Percentiles rank a stretch among this genome's conserved stretches.
These are phyloP conservation scores for Trebouxia gelatinosa DNA, from an alignment of 163 green algal genomes.

Conservation along the genomic window DNA sequence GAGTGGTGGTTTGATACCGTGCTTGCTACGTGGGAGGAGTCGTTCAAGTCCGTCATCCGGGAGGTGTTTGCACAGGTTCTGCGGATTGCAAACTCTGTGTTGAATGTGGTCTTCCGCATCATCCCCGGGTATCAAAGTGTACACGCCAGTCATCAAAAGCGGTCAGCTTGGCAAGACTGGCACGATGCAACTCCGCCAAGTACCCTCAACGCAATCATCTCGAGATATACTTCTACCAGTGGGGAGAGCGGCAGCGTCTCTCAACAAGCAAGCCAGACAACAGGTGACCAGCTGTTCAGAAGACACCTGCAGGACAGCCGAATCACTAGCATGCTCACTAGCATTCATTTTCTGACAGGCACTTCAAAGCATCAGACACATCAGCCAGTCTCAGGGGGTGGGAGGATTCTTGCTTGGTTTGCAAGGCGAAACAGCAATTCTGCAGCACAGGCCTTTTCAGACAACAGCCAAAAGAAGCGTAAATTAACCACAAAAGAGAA, in stretches of 20 bases:
- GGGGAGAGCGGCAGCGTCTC: no score
- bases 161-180: conserved; percentile 43
- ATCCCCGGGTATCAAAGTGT: conserved; percentile 16
- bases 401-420: no score
- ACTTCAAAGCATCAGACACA: background rate
- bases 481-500: background rate
- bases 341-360: background rate
- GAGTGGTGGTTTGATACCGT: conserved; percentile 52
- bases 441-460: background rate
- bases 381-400: no score
- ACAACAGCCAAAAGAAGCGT: background rate
- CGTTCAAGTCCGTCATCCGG: conserved; percentile 48
- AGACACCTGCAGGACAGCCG: background rate
- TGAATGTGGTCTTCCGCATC: conserved; percentile 25
- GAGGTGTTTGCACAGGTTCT: conserved; percentile 49
- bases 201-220: conserved; percentile 66
- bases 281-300: no score
- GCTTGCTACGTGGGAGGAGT: conserved; percentile 59
- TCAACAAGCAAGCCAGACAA: no score
- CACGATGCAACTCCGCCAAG: conserved; percentile 33
- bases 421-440: background rate
- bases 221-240: background rate
- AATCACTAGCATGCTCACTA: background rate
- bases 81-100: conserved; percentile 47
- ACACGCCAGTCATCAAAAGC: background rate